Base-by-base conservation (phyloP, 192 early-diverging fungal genomes). In the Backusella macrospora region DNA sequence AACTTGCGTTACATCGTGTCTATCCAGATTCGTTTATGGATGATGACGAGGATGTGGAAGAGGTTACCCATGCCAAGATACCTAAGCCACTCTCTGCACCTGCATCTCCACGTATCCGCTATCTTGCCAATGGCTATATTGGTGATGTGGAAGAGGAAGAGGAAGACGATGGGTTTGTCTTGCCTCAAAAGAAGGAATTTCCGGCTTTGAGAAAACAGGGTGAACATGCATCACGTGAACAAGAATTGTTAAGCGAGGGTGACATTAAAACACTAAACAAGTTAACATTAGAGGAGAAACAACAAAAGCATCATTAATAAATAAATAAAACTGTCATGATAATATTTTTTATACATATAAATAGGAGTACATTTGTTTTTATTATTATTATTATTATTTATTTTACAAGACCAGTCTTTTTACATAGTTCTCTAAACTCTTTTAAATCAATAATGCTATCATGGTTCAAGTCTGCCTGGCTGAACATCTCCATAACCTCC, bases 11-110 rank as follows among this genome's bases (percentile, higher is more conserved):
- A 34, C 90, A 95, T 44, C 90, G 97, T 68, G 91, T 91, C 65
- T 98, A 93, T 81, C 97, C 97, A 13, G 92, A 96, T 47, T 86
- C 91, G 16, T 96, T 96, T 48, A 85, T 87, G 14, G 93, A 92
- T 18, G 81, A 89, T 49, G 83, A 86, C 65, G 85, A 85, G 6
- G 43, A 47, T 21, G 91, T 92, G 67, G 91, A 92, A 65, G 80
- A 86, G 7, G 81, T 84, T 29, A 87, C 90, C 49, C 79, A 74
- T 48, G 79, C 81, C 37, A 98, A 97, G 84, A 90, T 97, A 14
- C 95, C 96, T 23, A 92, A 93, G n/a, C 97, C 97, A 2, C 82
- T 90, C 69, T 96, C 94, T 0, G 91, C 92, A 4, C 97, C 96
- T 13, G 97, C 94, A 23, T 91, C 90, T 29, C 97, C 96, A 8